A percentile compares a stretch with the other conserved stretches of the same genome.
Conservation (phyloP, 352 stramenopile species). For the Phytophthora pini region DNA sequence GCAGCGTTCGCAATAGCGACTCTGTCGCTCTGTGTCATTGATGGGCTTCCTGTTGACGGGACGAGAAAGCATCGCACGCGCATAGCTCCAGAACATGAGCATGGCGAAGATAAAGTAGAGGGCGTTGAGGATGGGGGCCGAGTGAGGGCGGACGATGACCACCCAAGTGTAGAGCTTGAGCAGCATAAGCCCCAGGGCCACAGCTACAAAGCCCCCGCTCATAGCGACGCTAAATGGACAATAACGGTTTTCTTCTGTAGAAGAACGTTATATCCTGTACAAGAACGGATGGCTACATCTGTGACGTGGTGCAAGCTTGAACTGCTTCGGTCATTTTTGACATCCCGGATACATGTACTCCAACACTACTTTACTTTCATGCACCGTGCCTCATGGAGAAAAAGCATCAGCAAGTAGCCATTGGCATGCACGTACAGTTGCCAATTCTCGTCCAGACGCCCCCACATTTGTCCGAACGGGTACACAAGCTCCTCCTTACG, state of each 20-base stretch:
- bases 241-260: conserved; percentile 21
- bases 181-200: conserved; percentile 71
- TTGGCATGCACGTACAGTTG: not conserved
- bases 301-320: conserved; percentile 3
- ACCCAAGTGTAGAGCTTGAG: conserved; percentile 69
- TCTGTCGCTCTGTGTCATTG: conserved; percentile 19
- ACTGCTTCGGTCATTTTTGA: no score
- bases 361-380: conserved; percentile 18
- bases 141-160: conserved; percentile 39
- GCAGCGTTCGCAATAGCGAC: conserved; percentile 83
- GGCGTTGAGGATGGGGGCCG: conserved; percentile 29
- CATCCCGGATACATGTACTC: not conserved
- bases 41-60: conserved; percentile 20
- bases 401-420: conserved; percentile 14
- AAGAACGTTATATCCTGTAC: conserved; percentile 14
- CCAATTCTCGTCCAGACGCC: conserved; percentile 8
- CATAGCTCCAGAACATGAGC: conserved; percentile 87
- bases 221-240: conserved; percentile 26
- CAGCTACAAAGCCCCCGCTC: conserved; percentile 44
- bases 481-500: conserved; percentile 21
- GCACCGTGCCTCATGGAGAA: conserved; percentile 13
- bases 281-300: conserved; percentile 24
- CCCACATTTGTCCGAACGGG: not conserved
- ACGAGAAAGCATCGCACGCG: conserved; percentile 44
- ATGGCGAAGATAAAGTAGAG: conserved; percentile 47